Conservation (phyloP, 23 red algal species). For the Gracilaria domingensis region DNA sequence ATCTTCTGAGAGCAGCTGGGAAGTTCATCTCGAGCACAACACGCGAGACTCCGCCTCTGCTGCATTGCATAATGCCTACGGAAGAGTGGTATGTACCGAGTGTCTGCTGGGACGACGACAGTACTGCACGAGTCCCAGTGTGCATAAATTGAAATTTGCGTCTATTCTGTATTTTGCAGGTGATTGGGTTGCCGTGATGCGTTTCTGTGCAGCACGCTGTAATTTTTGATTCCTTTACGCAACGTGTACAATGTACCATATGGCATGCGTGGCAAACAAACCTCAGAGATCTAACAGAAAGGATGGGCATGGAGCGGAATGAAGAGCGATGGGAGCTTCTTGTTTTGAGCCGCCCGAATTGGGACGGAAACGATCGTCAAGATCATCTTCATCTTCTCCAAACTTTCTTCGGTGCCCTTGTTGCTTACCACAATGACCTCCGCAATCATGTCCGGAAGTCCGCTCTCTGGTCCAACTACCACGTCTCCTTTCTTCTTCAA, state of each 20-base stretch:
- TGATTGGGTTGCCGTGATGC: no score
- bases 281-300: no score
- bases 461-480: slow-evolving; percentile 87
- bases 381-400: not conserved
- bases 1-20: no score
- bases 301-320: not conserved
- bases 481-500: slow-evolving; percentile 76
- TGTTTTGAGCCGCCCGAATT: not conserved
- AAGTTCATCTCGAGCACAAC: no score
- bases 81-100: no score
- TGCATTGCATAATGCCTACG: no score
- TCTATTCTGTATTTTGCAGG: not conserved
- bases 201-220: not conserved
- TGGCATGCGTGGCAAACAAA: no score
- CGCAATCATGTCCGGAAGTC: slow-evolving; percentile 88
- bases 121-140: no score
- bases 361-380: not conserved
- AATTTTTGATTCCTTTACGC: not conserved
- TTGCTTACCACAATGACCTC: slow-evolving; percentile 71
- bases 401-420: not conserved
- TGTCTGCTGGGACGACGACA: no score
- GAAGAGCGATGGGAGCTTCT: not conserved
- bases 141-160: not conserved
- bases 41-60: no score
- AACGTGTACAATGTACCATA: no score